Evolutionary conservation across 73 alveolate species (phyloP), one percentile per base, ranked within the genome.

Genomic region (Tetrahymena malaccensis): DNA sequence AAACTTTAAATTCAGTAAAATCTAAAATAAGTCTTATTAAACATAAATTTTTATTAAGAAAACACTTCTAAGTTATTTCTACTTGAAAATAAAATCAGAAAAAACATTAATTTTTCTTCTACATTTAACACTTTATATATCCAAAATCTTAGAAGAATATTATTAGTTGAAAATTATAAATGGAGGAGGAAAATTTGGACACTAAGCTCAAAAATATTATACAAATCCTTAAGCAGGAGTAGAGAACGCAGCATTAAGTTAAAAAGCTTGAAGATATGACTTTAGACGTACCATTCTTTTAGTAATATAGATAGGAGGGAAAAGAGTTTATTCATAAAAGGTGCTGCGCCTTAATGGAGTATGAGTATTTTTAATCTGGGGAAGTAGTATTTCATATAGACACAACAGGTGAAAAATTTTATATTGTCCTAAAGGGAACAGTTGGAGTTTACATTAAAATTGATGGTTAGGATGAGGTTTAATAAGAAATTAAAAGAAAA

Each of bases 371-470:
- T 22, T 38, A 85, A 27, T 43, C 43, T 40, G 93, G 93, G 11
- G 93, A 94, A 12, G 43, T 34, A 12, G 43, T 94, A 0, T 55
- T 94, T 9, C 93, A 94, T 40, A 85, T 94, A 34, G 96, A 94
- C 55, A 55, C 96, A 84, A 55, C 56, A 38, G 96, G 96, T 84
- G 96, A 94, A n/a, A 94, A 94, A 43, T 94, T 94, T 89, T 94
- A 94, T 21, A 57, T 94, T 35, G 85, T 94, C 44, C 96, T 94
- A 6, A 25, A 83, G 35, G 96, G 96, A 17, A 16, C 84, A 33
- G 96, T 94, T 4, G 96, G 96, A n/a, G 93, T 94, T 40, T 94
- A 94, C 89, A 43, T 85, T 10, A 94, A 94, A 35, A 85, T 85
- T 10, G 93, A 94, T 10, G 57, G 34, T 93, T 34, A 40, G 16